These are phyloP conservation scores for Buxus sempervirens DNA, from an alignment of 164 flowering plant genomes.

Conservation along the genomic window DNA sequence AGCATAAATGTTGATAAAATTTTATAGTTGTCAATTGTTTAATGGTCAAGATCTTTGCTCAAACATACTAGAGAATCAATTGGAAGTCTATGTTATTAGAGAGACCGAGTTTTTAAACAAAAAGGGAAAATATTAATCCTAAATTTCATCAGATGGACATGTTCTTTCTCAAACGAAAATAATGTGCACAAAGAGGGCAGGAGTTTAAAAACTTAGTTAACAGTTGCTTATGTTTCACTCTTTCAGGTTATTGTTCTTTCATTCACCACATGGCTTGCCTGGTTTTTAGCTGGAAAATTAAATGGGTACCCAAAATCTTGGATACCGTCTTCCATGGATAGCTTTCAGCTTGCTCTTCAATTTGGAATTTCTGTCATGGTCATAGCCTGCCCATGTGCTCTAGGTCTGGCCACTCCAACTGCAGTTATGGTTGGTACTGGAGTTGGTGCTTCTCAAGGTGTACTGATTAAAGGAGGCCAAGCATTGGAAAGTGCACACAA, in stretches of 20 bases:
- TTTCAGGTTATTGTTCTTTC: slow-evolving; percentile 51
- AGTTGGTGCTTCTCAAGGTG: slow-evolving; percentile 90
- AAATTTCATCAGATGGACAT: too few relatives aligned
- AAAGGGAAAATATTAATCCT: too few relatives aligned
- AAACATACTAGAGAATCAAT: too few relatives aligned
- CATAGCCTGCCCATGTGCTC: slow-evolving; percentile 96
- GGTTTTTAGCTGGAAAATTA: slow-evolving; percentile 62
- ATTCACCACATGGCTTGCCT: slow-evolving; percentile 53
- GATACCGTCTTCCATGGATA: slow-evolving; percentile 64
- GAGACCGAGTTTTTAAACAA: too few relatives aligned
- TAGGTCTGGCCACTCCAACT: slow-evolving; percentile 94
- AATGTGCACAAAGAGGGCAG: too few relatives aligned
- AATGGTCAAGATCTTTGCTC: too few relatives aligned
- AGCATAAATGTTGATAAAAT: too few relatives aligned
- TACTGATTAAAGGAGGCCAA: slow-evolving; percentile 89
- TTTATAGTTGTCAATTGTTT: too few relatives aligned
- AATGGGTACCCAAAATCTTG: slow-evolving; percentile 54
- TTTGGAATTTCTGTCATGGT: slow-evolving; percentile 82
- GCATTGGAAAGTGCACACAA: slow-evolving; percentile 88
- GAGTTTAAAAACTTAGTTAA: too few relatives aligned
- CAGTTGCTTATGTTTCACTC: too few relatives aligned
- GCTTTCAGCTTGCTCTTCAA: slow-evolving; percentile 69
- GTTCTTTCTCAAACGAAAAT: too few relatives aligned
- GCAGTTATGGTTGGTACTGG: slow-evolving; percentile 99
- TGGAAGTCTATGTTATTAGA: too few relatives aligned